phyloP scores from a whole-genome alignment of 2,329 filamentous ascomycete species.

The Zarea fungicola region DNA sequence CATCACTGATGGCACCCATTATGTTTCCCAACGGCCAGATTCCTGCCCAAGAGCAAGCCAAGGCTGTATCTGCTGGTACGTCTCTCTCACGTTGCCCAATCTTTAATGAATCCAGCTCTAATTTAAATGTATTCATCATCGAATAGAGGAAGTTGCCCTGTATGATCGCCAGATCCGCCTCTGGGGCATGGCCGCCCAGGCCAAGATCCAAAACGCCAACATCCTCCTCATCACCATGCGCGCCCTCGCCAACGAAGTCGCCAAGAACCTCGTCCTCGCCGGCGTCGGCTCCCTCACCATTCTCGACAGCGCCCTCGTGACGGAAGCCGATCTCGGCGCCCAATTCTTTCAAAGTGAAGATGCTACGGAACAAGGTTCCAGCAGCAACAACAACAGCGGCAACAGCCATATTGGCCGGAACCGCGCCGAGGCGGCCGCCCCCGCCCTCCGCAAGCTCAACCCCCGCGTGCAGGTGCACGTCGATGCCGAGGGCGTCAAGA shows the following conservation, averaged over 20 bases:
- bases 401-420: constrained; percentile 71
- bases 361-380: too few species aligned
- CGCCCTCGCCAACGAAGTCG: constrained; percentile 86
- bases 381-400: constrained; percentile 24
- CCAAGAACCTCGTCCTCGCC: constrained; percentile 94
- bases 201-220: constrained; percentile 83
- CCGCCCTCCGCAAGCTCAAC: constrained; percentile 80
- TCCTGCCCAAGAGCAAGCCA: constrained; percentile 13
- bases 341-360: constrained; percentile 72
- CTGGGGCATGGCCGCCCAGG: constrained; percentile 94
- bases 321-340: constrained; percentile 72
- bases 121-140: background rate
- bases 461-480: constrained; percentile 74
- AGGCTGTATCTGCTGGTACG: constrained; percentile 31
- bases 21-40: constrained; percentile 26
- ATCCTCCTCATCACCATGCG: constrained; percentile 86
- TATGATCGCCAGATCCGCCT: constrained; percentile 97
- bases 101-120: background rate
- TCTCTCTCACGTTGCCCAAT: background rate
- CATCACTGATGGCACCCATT: constrained; percentile 27
- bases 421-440: constrained; percentile 74
- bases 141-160: constrained; percentile 83
- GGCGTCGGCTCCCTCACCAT: constrained; percentile 89
- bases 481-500: constrained; percentile 61
- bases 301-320: constrained; percentile 70